Evolutionary conservation across 371 early-diverging fungal genomes (phyloP), one percentile per base, ranked within the genome.

Genomic region (Cokeromyces recurvatus): DNA sequence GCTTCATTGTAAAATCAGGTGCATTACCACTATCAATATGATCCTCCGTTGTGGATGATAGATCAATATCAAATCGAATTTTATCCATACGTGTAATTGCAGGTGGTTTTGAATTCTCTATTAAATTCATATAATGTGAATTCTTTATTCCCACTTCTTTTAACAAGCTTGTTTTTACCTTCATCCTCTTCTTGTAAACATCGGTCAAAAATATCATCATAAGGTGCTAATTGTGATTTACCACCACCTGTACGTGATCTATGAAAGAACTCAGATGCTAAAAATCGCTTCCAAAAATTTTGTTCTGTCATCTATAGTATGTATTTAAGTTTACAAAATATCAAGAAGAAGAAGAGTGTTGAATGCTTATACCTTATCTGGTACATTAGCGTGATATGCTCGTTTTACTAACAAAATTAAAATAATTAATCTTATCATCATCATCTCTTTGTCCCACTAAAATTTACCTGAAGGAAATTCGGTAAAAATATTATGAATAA

Each of bases 1-100:
- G 77, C 21, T 72, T 71, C 97, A 96, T 94, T 1, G 95, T 92
- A 35, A 84, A 74, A 64, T 96, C 94, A 2, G 93, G 92, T 12
- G 70, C 77, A 56, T 89, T 91, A 7, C 91, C 94, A 11, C 81
- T 73, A 59, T 81, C 81, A 8, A 77, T 58, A 58, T 90, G 87
- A 54, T 94, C 93, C 52, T 90, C 91, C 32, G 77, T 67, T 0
- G 92, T 91, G 14, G 84, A 74, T 27, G 81, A 85, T 51, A 95
- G 56, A 71, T 94, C 90, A n/a, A 91, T 71, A 19, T 89, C 74
- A 32, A 72, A 61, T 36, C 82, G 81, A 29, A 84, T 70, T 32
- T 68, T 71, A 47, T 77, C 82, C 51, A 81, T 55, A 46, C 77
- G 69, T 21, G 75, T 67, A 29, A 65, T 53, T 12, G 74, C 64